These are phyloP conservation scores for Calonectria montana DNA, from an alignment of 2,329 filamentous ascomycete genomes.

Conservation along the genomic window DNA sequence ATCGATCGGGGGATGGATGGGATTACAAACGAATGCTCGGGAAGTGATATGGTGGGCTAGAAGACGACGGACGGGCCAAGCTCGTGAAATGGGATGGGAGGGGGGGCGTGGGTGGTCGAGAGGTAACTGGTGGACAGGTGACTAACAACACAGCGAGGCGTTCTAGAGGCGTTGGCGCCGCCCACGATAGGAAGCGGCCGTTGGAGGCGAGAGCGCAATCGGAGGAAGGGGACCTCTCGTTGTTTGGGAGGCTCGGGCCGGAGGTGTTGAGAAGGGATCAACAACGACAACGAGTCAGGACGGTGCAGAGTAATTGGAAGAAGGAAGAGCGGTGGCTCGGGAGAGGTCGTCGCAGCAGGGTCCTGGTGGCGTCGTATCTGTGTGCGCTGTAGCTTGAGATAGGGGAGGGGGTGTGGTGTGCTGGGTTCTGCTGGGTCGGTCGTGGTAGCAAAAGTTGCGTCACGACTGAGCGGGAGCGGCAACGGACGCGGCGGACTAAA, in stretches of 20 bases:
- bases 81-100: slow-evolving; percentile 34
- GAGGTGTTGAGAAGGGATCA: slow-evolving; percentile 25
- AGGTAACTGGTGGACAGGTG: slow-evolving; percentile 45
- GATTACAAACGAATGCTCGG: slow-evolving; percentile 18
- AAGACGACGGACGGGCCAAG: slow-evolving; percentile 11
- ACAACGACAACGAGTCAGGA: slow-evolving; percentile 21
- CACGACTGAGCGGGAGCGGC: slow-evolving; percentile 35
- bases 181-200: slow-evolving; percentile 34
- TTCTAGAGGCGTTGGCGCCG: slow-evolving; percentile 32
- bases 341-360: slow-evolving; percentile 22
- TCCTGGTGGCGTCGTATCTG: slow-evolving; percentile 36
- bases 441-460: slow-evolving; percentile 35
- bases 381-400: slow-evolving; percentile 33
- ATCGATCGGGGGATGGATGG: slow-evolving; percentile 10
- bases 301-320: slow-evolving; percentile 14
- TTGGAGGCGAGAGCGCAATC: slow-evolving; percentile 40
- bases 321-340: slow-evolving; percentile 34
- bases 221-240: slow-evolving; percentile 28
- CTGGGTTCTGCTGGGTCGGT: slow-evolving; percentile 22
- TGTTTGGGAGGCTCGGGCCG: slow-evolving; percentile 34
- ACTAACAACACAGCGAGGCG: slow-evolving; percentile 44
- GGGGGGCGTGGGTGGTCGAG: slow-evolving; percentile 26
- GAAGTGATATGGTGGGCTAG: slow-evolving; percentile 26
- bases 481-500: slow-evolving; percentile 28
- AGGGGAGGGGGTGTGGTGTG: slow-evolving; percentile 27